Conservation (phyloP, 1,284 basidiomycete species). For the Golubevia sp. region DNA sequence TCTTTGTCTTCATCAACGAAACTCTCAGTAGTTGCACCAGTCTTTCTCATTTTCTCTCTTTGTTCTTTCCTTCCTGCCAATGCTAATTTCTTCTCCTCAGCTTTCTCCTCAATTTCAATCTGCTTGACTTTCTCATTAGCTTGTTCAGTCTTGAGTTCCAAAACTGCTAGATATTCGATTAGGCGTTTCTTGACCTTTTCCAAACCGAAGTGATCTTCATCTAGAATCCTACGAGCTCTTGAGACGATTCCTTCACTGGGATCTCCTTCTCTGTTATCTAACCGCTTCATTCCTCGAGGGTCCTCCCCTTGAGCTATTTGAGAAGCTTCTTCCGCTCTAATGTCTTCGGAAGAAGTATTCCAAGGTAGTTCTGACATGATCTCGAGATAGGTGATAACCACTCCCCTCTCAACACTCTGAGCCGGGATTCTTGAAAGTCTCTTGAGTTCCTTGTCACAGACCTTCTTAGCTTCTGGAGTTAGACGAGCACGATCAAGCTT, state of each 20-base stretch:
- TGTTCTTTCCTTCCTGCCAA: background rate
- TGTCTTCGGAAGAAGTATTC: constrained; percentile 47
- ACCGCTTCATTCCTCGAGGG: background rate
- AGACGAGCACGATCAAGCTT: constrained; percentile 42
- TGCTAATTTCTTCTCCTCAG: constrained; percentile 2
- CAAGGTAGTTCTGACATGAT: constrained; percentile 61
- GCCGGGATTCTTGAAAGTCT: constrained; percentile 51
- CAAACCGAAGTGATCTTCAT: constrained; percentile 64
- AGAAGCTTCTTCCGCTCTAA: constrained; percentile 8
- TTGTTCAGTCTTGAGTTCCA: constrained; percentile 62
- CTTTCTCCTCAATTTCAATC: constrained; percentile 26
- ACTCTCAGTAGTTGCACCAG: constrained; percentile 1
- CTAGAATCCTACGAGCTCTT: constrained; percentile 55
- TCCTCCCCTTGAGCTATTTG: background rate
- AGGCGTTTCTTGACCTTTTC: constrained; percentile 64
- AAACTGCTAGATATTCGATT: constrained; percentile 64
- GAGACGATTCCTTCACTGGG: constrained; percentile 41
- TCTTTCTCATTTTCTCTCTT: background rate
- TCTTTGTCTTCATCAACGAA: constrained; percentile 17
- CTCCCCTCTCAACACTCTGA: constrained; percentile 58
- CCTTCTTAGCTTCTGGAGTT: constrained; percentile 48
- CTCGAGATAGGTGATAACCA: constrained; percentile 61
- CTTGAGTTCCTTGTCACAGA: constrained; percentile 57
- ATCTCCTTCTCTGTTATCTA: constrained; percentile 1
- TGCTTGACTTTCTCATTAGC: constrained; percentile 32